Evolutionary conservation across 129 eudicot species (phyloP).

Genomic region (Dittrichia graveolens): DNA sequence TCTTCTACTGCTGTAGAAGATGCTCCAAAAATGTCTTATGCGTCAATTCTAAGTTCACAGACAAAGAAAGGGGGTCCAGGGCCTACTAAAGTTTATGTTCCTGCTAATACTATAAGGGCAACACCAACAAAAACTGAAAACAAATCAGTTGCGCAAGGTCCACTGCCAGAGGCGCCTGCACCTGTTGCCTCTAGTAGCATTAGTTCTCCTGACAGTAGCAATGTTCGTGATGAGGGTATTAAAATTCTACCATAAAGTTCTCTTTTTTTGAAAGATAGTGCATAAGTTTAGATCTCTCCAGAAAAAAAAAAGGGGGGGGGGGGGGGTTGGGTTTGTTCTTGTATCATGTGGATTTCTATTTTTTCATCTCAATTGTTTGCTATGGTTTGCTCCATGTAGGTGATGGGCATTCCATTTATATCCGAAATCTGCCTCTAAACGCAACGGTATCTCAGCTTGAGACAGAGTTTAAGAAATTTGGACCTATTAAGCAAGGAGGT

Average conservation of each 20-base stretch:
- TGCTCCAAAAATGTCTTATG: slow-evolving; percentile 78
- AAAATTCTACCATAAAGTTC: not conserved
- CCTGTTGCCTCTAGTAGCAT: slow-evolving; percentile 33
- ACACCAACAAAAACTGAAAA: slow-evolving; percentile 39
- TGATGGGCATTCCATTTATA: slow-evolving; percentile 74
- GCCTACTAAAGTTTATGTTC: slow-evolving; percentile 49
- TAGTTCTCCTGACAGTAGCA: slow-evolving; percentile 43
- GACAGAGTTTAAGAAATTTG: slow-evolving; percentile 68
- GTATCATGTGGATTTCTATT: too few species aligned
- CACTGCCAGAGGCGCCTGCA: slow-evolving; percentile 44
- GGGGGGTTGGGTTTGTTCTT: too few species aligned
- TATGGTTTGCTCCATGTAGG: slow-evolving; percentile 36
- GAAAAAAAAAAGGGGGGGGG: too few species aligned
- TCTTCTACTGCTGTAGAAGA: slow-evolving; percentile 53
- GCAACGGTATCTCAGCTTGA: slow-evolving; percentile 66
- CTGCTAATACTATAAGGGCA: slow-evolving; percentile 35
- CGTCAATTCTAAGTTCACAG: slow-evolving; percentile 67
- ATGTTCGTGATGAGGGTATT: slow-evolving; percentile 59
- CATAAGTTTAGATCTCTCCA: too few species aligned
- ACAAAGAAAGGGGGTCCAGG: slow-evolving; percentile 42
- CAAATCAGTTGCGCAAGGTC: slow-evolving; percentile 33
- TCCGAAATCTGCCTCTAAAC: slow-evolving; percentile 68
- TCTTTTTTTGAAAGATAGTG: not conserved
- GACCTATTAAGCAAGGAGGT: slow-evolving; percentile 76
- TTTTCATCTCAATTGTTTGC: not conserved